Conservation (phyloP, 805 yeast species). For the Komagataella kurtzmanii region DNA sequence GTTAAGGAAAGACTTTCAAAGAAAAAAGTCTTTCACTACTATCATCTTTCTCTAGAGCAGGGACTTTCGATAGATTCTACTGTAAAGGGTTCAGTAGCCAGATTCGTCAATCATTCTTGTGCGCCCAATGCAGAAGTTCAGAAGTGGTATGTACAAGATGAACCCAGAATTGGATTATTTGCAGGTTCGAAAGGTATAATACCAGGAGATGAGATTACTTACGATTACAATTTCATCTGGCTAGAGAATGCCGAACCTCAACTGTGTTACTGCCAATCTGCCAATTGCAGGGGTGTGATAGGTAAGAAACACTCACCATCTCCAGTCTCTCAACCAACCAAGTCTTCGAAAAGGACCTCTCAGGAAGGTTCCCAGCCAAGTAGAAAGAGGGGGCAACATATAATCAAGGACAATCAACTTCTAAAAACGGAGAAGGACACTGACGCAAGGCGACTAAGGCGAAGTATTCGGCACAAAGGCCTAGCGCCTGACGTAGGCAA, state of each 20-base stretch:
- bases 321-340: neutral
- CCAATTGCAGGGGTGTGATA: slow-evolving; percentile 26
- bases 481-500: neutral
- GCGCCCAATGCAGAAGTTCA: slow-evolving; percentile 33
- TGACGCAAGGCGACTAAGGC: neutral
- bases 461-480: neutral
- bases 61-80: slow-evolving; percentile 31
- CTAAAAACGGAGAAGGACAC: neutral
- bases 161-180: slow-evolving; percentile 31
- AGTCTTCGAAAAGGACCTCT: neutral
- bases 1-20: slow-evolving; percentile 20
- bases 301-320: slow-evolving; percentile 10
- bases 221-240: slow-evolving; percentile 34
- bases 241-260: slow-evolving; percentile 29
- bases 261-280: slow-evolving; percentile 28
- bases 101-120: slow-evolving; percentile 38
- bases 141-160: slow-evolving; percentile 32
- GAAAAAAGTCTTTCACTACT: slow-evolving; percentile 15
- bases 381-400: neutral
- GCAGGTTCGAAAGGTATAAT: slow-evolving; percentile 22
- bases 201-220: slow-evolving; percentile 30
- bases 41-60: slow-evolving; percentile 27
- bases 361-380: neutral
- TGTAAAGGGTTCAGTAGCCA: slow-evolving; percentile 30
- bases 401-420: neutral